Conservation (phyloP, 2,329 filamentous ascomycete genomes). For the Balansia obtecta region DNA sequence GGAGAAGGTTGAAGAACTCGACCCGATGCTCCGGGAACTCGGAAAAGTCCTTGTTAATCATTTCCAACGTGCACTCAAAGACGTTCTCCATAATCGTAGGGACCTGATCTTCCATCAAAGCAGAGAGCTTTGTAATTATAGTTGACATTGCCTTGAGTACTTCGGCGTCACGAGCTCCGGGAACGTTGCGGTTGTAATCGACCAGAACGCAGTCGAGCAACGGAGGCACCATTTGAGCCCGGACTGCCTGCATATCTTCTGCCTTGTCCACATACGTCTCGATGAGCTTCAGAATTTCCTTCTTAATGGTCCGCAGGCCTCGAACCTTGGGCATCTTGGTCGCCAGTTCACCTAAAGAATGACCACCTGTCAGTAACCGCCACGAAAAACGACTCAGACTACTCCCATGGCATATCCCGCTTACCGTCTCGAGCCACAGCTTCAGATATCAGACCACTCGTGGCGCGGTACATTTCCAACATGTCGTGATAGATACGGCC, state of each 20-base stretch:
- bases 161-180: constrained; percentile 89
- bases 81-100: constrained; percentile 97
- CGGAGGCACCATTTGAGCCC: constrained; percentile 88
- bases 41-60: constrained; percentile 99
- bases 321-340: constrained; percentile 97
- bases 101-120: constrained; percentile 96
- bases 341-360: constrained; percentile 60
- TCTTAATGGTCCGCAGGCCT: constrained; percentile 94
- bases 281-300: constrained; percentile 96
- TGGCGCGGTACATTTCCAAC: constrained; percentile 97
- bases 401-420: constrained; percentile 17
- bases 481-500: constrained; percentile 96
- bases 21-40: constrained; percentile 97
- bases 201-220: constrained; percentile 86
- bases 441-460: constrained; percentile 92
- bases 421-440: constrained; percentile 74
- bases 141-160: constrained; percentile 96
- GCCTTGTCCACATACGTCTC: constrained; percentile 98
- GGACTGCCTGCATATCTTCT: constrained; percentile 87
- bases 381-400: not conserved
- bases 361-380: not conserved
- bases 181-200: constrained; percentile 95
- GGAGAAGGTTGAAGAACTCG: constrained; percentile 96
- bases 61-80: constrained; percentile 95
- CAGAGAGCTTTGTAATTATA: constrained; percentile 90